Evolutionary conservation across 1,284 basidiomycete genomes (phyloP).

Genomic region (Laetiporus sulphureus): DNA sequence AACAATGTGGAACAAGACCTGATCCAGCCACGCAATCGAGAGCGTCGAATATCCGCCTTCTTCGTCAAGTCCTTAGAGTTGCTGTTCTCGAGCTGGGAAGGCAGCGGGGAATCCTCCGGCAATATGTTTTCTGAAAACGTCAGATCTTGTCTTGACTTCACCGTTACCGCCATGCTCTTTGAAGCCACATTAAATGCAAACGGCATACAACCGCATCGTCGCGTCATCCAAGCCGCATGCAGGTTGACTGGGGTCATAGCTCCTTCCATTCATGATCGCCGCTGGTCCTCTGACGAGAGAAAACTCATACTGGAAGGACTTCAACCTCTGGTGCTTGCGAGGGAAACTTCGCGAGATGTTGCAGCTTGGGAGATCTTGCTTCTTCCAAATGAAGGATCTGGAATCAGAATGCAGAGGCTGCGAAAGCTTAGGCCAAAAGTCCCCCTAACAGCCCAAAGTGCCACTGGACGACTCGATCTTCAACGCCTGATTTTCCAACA

Average conservation of each 20-base stretch:
- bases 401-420: constrained; percentile 54
- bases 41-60: constrained; percentile 61
- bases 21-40: constrained; percentile 41
- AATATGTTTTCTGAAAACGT: constrained; percentile 53
- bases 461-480: constrained; percentile 25
- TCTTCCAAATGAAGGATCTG: constrained; percentile 55
- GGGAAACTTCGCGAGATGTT: constrained; percentile 20
- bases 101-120: constrained; percentile 23
- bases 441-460: constrained; percentile 7
- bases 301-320: constrained; percentile 57
- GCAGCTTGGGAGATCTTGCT: constrained; percentile 51
- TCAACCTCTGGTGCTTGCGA: constrained; percentile 47
- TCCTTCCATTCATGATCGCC: constrained; percentile 34
- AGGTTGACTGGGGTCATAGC: constrained; percentile 43
- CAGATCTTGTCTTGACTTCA: constrained; percentile 62
- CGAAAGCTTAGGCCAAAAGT: constrained; percentile 25
- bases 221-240: constrained; percentile 57
- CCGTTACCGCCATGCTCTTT: constrained; percentile 58
- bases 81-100: constrained; percentile 43
- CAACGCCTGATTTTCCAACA: constrained; percentile 54
- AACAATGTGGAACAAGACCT: constrained; percentile 30
- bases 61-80: constrained; percentile 54
- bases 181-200: constrained; percentile 62
- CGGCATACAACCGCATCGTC: constrained; percentile 49
- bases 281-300: constrained; percentile 58